Evolutionary conservation across 2,329 filamentous ascomycete genomes (phyloP).

Genomic region (Ophiostoma sp.): DNA sequence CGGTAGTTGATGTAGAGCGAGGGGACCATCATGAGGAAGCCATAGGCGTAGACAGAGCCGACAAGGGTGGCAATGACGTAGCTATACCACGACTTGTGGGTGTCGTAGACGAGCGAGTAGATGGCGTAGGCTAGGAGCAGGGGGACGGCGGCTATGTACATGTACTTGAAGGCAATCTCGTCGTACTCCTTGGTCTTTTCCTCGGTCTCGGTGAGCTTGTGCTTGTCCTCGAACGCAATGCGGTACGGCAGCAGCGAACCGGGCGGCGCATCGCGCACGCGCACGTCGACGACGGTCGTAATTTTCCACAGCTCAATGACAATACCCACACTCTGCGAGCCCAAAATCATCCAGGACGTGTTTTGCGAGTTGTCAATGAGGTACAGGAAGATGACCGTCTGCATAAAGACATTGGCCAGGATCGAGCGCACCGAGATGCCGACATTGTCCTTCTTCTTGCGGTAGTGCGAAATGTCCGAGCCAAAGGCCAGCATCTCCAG

Average conservation of each 20-base stretch:
- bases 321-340: constrained; percentile 82
- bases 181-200: constrained; percentile 99
- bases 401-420: constrained; percentile 97
- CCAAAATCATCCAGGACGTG: constrained; percentile 98
- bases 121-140: constrained; percentile 83
- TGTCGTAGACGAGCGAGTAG: constrained; percentile 90
- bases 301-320: constrained; percentile 83
- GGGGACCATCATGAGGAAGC: constrained; percentile 99
- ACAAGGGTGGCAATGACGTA: constrained; percentile 95
- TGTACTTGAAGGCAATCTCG: constrained; percentile 94
- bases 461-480: constrained; percentile 95
- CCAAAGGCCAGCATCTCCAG: constrained; percentile 97
- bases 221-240: constrained; percentile 91
- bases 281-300: constrained; percentile 90
- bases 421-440: constrained; percentile 96
- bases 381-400: constrained; percentile 92
- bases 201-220: constrained; percentile 91
- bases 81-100: constrained; percentile 97
- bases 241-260: constrained; percentile 75
- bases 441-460: constrained; percentile 99
- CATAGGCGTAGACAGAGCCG: constrained; percentile 94
- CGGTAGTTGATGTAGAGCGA: constrained; percentile 98
- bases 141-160: constrained; percentile 89
- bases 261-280: constrained; percentile 67
- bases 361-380: constrained; percentile 96